Evolutionary conservation across 140 eudicot species (phyloP).

Genomic region (Ambrosia hybrid): DNA sequence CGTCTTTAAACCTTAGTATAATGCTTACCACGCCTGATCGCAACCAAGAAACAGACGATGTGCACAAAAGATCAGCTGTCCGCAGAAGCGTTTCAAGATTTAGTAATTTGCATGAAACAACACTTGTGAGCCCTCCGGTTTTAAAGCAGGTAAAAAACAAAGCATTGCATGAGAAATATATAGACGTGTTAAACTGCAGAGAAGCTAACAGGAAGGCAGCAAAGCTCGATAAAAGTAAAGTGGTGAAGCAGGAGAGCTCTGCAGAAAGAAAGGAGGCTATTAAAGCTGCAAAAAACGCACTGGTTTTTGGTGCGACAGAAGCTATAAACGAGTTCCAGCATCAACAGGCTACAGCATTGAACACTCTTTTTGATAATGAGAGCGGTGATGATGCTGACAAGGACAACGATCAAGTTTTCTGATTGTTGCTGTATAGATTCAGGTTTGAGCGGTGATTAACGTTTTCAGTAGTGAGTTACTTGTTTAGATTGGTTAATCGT

Average conservation of each 20-base stretch:
- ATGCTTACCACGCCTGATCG: slow-evolving; percentile 50
- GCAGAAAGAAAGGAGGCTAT: slow-evolving; percentile 41
- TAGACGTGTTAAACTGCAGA: slow-evolving; percentile 68
- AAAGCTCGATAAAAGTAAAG: slow-evolving; percentile 25
- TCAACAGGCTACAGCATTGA: slow-evolving; percentile 37
- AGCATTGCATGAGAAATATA: slow-evolving; percentile 83
- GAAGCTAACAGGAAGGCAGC: slow-evolving; percentile 74
- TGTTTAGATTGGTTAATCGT: slow-evolving; percentile 9
- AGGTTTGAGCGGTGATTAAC: not conserved
- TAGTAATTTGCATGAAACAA: slow-evolving; percentile 28
- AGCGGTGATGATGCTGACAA: slow-evolving; percentile 30
- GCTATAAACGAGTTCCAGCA: slow-evolving; percentile 58
- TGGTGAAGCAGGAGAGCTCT: slow-evolving; percentile 27
- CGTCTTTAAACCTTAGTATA: slow-evolving; percentile 16
- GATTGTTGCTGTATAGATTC: slow-evolving; percentile 2
- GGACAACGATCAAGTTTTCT: slow-evolving; percentile 16
- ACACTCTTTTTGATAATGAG: slow-evolving; percentile 38
- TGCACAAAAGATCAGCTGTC: slow-evolving; percentile 44
- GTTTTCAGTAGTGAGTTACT: slow-evolving; percentile 20
- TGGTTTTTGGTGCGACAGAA: slow-evolving; percentile 66
- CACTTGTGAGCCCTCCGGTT: slow-evolving; percentile 76
- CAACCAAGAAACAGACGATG: slow-evolving; percentile 25
- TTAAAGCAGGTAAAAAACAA: slow-evolving; percentile 78
- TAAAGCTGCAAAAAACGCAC: slow-evolving; percentile 70
- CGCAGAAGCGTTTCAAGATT: slow-evolving; percentile 46